Base-by-base conservation (phyloP, 1,139 yeast genomes). In the Kodamaea alishanica region DNA sequence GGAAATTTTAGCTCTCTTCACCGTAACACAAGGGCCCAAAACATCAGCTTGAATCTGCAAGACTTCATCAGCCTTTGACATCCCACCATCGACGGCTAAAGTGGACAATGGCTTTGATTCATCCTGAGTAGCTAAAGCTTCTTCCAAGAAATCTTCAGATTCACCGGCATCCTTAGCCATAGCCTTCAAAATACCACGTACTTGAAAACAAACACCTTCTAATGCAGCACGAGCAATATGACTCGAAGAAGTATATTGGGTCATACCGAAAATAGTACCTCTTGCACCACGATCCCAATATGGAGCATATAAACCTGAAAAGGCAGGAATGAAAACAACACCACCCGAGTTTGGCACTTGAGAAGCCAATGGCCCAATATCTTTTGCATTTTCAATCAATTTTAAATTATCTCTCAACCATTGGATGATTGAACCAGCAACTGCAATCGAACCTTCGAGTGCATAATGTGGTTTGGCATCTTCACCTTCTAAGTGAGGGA, bases 41-140 rank as follows among this genome's bases (percentile, higher is more conserved):
- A 90, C 81, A 61, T 90, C 95, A 8, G 96, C 86, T 65, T 90
- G 97, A 49, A 90, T 88, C 67, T 87, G 96, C 83, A 90, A 84
- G 40, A 90, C 94, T 54, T 85, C 92, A 57, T 84, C 84, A 7
- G 96, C 89, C 55, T 85, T 81, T 30, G 96, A 85, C 94, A 90
- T 84, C 51, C 97, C 97, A 43, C 97, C 97, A 60, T 90, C 97
- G 24, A 89, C 96, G 9, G 87, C 84, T 49, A 83, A 69, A 8
- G 73, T 59, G 12, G 81, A 72, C 46, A 82, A 69, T 28, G 81
- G 79, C 43, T 59, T 52, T 30, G 56, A 48, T 60, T 74, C 68
- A 53, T 75, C 58, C 60, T 73, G 72, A 52, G 58, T 56, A 49
- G 61, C 47, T 37, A 65, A 55, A 5, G 74, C 71, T 42, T 61